phyloP scores from a whole-genome alignment of 148 eudicot species.

The Vaccinium vitisidaea region DNA sequence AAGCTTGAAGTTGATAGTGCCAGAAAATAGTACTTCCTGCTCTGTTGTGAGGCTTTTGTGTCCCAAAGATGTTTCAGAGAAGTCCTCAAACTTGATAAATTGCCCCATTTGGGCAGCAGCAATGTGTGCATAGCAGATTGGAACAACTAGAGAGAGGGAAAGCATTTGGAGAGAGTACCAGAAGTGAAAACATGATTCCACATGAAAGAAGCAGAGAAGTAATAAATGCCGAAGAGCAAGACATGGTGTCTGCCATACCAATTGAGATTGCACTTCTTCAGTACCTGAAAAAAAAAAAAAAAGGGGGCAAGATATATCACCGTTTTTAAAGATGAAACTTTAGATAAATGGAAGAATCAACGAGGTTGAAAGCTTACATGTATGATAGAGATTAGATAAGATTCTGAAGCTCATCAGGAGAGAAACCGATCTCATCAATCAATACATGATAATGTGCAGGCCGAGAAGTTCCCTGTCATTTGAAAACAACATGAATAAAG shows the following conservation, averaged over 20 bases:
- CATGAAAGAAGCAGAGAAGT: neutral
- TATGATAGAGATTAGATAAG: slow-evolving; percentile 79
- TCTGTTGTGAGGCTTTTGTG: slow-evolving; percentile 37
- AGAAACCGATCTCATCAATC: slow-evolving; percentile 96
- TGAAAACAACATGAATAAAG: neutral
- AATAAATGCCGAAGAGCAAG: neutral
- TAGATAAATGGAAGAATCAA: neutral
- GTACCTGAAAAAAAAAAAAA: slow-evolving; percentile 38
- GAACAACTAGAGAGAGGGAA: slow-evolving; percentile 61
- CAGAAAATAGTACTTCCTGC: slow-evolving; percentile 26
- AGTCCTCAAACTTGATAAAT: slow-evolving; percentile 55
- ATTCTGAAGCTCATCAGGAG: slow-evolving; percentile 79
- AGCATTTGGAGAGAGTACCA: neutral
- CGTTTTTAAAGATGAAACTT: slow-evolving; percentile 11
- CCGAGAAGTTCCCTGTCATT: slow-evolving; percentile 76
- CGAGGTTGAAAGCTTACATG: slow-evolving; percentile 53
- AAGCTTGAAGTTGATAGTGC: no score
- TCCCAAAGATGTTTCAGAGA: slow-evolving; percentile 39
- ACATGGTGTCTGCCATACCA: slow-evolving; percentile 34
- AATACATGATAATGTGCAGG: slow-evolving; percentile 95
- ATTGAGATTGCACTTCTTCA: slow-evolving; percentile 91
- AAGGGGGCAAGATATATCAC: slow-evolving; percentile 18
- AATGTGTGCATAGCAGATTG: slow-evolving; percentile 83
- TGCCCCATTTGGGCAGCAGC: slow-evolving; percentile 75
- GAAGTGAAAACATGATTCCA: neutral